Conservation (phyloP, 1,284 basidiomycete species). For the Termitomyces sp. region DNA sequence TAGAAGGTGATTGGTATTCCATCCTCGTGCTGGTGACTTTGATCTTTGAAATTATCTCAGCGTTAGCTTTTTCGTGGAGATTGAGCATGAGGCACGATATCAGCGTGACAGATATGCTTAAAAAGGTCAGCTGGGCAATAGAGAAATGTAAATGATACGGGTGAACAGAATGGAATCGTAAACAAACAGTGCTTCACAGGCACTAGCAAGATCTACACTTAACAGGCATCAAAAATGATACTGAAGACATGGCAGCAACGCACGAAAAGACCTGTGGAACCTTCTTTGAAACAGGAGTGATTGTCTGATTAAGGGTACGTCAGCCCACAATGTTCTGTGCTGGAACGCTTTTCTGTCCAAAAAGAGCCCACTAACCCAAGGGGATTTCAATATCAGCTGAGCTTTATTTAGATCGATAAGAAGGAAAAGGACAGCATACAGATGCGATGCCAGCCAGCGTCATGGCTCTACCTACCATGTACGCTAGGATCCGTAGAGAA, state of each 20-base stretch:
- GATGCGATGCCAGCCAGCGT: conserved; percentile 23
- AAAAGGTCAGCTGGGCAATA: background rate
- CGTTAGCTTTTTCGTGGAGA: conserved; percentile 31
- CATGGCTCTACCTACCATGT: conserved; percentile 24
- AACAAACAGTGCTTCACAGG: conserved; percentile 38
- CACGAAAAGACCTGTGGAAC: conserved; percentile 26
- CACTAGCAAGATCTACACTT: conserved; percentile 28
- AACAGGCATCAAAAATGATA: background rate
- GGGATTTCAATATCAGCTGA: background rate
- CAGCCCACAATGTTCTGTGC: conserved; percentile 26
- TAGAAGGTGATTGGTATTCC: conserved; percentile 7
- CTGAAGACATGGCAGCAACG: background rate
- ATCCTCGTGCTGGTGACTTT: conserved; percentile 10
- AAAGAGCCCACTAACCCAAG: conserved; percentile 28
- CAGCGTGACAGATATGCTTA: conserved; percentile 36
- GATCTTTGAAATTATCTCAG: conserved; percentile 23
- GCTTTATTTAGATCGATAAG: too few relatives aligned
- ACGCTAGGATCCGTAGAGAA: conserved; percentile 26
- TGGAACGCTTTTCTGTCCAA: conserved; percentile 26
- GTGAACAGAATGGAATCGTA: conserved; percentile 36
- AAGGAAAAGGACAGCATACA: conserved; percentile 18
- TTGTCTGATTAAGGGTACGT: conserved; percentile 13
- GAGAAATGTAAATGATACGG: conserved; percentile 8
- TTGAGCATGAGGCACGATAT: conserved; percentile 39
- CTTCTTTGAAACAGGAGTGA: background rate